Percentiles rank a stretch among this genome's conserved stretches.
Evolutionary conservation across 768 basidiomycete species (phyloP).

Genomic region (Saitozyma sp.): DNA sequence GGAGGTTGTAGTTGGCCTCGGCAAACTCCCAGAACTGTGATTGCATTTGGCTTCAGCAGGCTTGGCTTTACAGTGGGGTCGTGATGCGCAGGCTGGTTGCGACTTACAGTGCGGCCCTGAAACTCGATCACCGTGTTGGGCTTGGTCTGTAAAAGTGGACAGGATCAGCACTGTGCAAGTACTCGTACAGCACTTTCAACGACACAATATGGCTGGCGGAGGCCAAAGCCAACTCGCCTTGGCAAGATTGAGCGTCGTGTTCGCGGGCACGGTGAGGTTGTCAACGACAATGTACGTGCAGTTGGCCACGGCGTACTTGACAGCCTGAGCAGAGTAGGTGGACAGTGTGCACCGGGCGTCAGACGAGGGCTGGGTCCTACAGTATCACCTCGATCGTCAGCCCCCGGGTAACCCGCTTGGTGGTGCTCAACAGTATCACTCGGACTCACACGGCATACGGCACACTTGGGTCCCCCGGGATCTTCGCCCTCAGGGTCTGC

Average conservation of each 20-base stretch:
- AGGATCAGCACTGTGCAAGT: background rate
- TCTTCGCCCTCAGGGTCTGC: background rate
- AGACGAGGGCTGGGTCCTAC: too few species aligned
- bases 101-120: background rate
- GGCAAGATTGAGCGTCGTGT: background rate
- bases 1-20: background rate
- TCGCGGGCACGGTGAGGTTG: background rate
- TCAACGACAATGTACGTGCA: background rate
- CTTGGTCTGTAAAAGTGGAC: background rate
- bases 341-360: background rate
- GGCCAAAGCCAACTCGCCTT: too few species aligned
- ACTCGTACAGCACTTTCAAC: too few species aligned
- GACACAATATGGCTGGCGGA: too few species aligned
- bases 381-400: too few species aligned
- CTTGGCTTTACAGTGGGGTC: too few species aligned
- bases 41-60: too few species aligned
- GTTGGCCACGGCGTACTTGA: background rate
- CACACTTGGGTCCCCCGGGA: background rate
- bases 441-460: background rate
- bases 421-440: too few species aligned
- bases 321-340: background rate
- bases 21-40: constrained; percentile 1
- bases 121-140: background rate
- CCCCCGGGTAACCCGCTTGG: too few species aligned
- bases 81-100: too few species aligned